Base-by-base conservation (phyloP, 2,329 filamentous ascomycete genomes). In the Dactylellina sp. region DNA sequence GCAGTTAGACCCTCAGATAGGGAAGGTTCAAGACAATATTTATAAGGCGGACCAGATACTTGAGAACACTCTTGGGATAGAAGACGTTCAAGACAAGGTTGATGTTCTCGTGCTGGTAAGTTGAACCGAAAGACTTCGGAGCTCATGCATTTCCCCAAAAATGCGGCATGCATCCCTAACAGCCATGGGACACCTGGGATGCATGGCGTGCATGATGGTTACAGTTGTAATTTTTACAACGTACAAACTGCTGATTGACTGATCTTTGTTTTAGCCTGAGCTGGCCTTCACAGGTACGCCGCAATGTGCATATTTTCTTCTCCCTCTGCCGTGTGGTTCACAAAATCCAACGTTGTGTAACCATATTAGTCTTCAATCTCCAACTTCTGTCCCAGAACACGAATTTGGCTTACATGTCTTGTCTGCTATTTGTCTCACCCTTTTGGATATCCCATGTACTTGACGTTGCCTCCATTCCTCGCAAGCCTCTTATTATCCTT, bases 31-130 rank as follows among this genome's bases (percentile, higher is more conserved):
- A 77, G 86, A 89, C 75, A 94, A 94, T 76, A 83, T 93, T 49
- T 86, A 85, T 75, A 85, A 85, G 16, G 91, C 91, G 74, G 88
- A 93, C 76, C 81, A 84, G 0, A 84, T 93, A 2, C 81, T 94
- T 9, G 83, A 81, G 16, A 83, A 79, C 24, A 85, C 86, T 0
- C 81, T 84, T 4, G 81, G 84, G 0, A 81, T 85, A 0, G 82
- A 85, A n/a, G 68, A 50, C 40, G 42, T 65, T 24, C 77, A 93
- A 0, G 89, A 92, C 78, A 84, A 93, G 28, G 83, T 95, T 0
- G 87, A 94, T 0, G 82, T 94, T 0, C 91, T 91, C 0, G 91
- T 94, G 79, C 82, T 94, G 80, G 89, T 91, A 0, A 92, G 94
- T 79, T 85, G 87, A 66, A 89, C 89, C 91, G 81, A 76, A 82